phyloP scores from a whole-genome alignment of 1,284 basidiomycete species.

The Tranzscheliella williamsii region DNA sequence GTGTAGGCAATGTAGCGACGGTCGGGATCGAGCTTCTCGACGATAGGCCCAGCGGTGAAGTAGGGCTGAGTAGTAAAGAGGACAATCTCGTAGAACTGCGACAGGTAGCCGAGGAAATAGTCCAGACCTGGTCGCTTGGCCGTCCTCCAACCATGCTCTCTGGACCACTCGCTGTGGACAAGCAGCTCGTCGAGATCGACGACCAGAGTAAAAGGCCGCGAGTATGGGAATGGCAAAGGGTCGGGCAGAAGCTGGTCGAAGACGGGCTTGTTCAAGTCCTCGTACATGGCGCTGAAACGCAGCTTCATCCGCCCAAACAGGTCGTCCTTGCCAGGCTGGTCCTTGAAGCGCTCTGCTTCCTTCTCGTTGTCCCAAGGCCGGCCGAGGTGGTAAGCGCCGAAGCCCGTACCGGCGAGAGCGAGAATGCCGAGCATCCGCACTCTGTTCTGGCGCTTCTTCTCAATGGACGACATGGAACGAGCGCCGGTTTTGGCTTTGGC shows the following conservation, averaged over 20 bases:
- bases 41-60: constrained; percentile 84
- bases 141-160: constrained; percentile 63
- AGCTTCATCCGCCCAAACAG: constrained; percentile 54
- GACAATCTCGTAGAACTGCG: constrained; percentile 96
- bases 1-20: constrained; percentile 84
- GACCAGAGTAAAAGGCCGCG: constrained; percentile 88
- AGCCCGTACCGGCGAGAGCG: constrained; percentile 36
- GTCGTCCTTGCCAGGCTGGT: constrained; percentile 16
- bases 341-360: constrained; percentile 45
- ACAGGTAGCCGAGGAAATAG: constrained; percentile 94
- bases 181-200: constrained; percentile 90
- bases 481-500: constrained; percentile 57
- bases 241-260: constrained; percentile 90
- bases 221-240: constrained; percentile 78
- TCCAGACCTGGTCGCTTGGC: constrained; percentile 85
- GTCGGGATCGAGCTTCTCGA: constrained; percentile 94
- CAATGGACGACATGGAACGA: constrained; percentile 58
- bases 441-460: constrained; percentile 54
- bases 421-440: constrained; percentile 35
- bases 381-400: constrained; percentile 51
- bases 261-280: constrained; percentile 66
- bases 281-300: constrained; percentile 40
- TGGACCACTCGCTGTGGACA: constrained; percentile 80
- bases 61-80: constrained; percentile 88
- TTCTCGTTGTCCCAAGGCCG: constrained; percentile 58